Conservation (phyloP, 345 rosid genomes). For the Punica granatum region DNA sequence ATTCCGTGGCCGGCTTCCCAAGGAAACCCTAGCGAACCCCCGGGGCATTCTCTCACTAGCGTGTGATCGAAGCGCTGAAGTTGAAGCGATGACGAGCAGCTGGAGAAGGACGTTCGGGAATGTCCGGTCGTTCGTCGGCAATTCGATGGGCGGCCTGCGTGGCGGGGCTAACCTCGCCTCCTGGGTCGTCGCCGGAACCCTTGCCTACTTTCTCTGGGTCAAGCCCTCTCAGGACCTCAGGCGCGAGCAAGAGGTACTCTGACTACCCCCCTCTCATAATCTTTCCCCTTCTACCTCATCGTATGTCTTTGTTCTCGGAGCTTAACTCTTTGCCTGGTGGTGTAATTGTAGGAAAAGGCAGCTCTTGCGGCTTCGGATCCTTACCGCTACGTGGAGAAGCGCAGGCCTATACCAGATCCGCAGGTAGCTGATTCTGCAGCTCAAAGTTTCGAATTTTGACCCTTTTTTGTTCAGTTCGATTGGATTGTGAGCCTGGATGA, state of each 20-base stretch:
- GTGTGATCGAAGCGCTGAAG: not conserved
- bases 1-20: not conserved
- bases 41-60: too few species aligned
- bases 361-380: conserved; percentile 68
- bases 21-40: not conserved
- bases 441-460: not conserved
- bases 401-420: conserved; percentile 76
- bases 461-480: not conserved
- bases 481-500: not conserved
- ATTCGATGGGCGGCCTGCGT: conserved; percentile 80
- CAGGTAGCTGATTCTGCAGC: conserved; percentile 34
- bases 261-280: not conserved
- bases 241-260: conserved; percentile 59
- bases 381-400: conserved; percentile 58
- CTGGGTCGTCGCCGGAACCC: conserved; percentile 86
- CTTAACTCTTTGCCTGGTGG: not conserved
- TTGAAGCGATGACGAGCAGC: conserved; percentile 32
- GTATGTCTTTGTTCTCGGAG: not conserved
- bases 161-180: conserved; percentile 73
- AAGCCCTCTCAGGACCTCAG: conserved; percentile 86
- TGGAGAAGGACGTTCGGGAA: conserved; percentile 68
- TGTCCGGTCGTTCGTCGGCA: conserved; percentile 59
- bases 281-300: not conserved
- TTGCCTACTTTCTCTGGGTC: conserved; percentile 90
- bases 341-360: conserved; percentile 50